Conservation (phyloP, 208 protist species). For the Leishmania gerbilli region DNA sequence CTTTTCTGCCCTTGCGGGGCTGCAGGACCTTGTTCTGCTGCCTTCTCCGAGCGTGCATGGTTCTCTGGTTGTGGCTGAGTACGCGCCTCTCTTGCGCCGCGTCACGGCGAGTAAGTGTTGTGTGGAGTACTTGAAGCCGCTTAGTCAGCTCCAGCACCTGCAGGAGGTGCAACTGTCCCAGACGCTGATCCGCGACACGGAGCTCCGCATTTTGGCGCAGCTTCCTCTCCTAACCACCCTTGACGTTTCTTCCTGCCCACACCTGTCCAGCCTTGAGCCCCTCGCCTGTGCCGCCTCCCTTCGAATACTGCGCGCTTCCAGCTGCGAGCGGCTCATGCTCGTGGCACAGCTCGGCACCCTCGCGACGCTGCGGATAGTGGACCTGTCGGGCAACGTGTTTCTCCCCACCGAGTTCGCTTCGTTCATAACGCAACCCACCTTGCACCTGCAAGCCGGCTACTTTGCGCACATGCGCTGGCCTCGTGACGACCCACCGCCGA, state of each 20-base stretch:
- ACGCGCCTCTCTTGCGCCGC: conserved; percentile 26
- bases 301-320: conserved; percentile 18
- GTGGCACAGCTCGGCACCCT: conserved; percentile 25
- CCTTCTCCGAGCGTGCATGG: conserved; percentile 19
- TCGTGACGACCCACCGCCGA: conserved; percentile 16
- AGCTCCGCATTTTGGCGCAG: conserved; percentile 37
- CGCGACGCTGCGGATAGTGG: conserved; percentile 17
- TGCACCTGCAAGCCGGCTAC: conserved; percentile 10
- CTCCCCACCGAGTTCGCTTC: conserved; percentile 23
- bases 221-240: conserved; percentile 41
- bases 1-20: conserved; percentile 9
- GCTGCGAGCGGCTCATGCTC: conserved; percentile 29
- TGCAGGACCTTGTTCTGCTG: conserved; percentile 31
- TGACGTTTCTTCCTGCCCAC: conserved; percentile 37
- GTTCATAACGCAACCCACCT: conserved; percentile 7
- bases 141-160: conserved; percentile 31
- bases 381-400: conserved; percentile 38
- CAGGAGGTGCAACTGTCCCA: conserved; percentile 30
- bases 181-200: conserved; percentile 43
- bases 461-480: conserved; percentile 33
- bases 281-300: conserved; percentile 25
- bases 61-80: conserved; percentile 31
- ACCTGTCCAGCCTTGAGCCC: conserved; percentile 41
- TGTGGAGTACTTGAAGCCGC: conserved; percentile 35
- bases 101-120: conserved; percentile 25